Conservation (phyloP, 75 land plant genomes). For the Picea sitchensis region DNA sequence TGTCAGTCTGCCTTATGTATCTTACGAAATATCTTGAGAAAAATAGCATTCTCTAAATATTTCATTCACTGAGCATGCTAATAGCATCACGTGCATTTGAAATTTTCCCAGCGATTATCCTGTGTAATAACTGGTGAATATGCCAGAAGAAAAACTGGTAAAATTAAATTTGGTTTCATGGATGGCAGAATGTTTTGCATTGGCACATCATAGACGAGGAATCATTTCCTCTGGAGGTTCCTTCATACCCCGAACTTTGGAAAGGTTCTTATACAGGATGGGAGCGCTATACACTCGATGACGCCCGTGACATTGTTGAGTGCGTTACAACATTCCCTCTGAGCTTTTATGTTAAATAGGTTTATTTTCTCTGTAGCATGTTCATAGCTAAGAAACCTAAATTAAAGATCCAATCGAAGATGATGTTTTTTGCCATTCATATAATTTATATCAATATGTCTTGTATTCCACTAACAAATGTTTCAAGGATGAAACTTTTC, state of each 20-base stretch:
- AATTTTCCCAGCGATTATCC: neutral
- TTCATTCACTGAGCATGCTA: neutral
- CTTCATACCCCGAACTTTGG: conserved; percentile 87
- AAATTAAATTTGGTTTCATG: conserved; percentile 3
- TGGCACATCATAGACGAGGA: conserved; percentile 97
- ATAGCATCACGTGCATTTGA: neutral
- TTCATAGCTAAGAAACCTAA: neutral
- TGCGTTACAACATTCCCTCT: conserved; percentile 22
- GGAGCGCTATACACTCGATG: conserved; percentile 87
- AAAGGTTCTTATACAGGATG: conserved; percentile 73
- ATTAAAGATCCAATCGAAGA: neutral
- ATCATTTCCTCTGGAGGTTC: conserved; percentile 91
- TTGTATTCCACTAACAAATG: neutral
- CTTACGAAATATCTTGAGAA: conserved; percentile 5
- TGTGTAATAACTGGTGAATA: neutral
- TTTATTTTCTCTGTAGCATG: neutral
- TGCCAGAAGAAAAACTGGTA: neutral
- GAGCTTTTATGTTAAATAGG: neutral
- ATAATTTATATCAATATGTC: neutral
- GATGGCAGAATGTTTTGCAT: conserved; percentile 92
- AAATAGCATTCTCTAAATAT: neutral
- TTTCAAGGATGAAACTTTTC: neutral
- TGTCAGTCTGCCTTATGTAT: neutral
- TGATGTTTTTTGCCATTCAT: neutral
- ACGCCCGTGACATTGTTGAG: conserved; percentile 87